A percentile compares a stretch with the other conserved stretches of the same genome.
phyloP scores from a whole-genome alignment of 805 yeast species.

The Suhomyces xylopsoci region DNA sequence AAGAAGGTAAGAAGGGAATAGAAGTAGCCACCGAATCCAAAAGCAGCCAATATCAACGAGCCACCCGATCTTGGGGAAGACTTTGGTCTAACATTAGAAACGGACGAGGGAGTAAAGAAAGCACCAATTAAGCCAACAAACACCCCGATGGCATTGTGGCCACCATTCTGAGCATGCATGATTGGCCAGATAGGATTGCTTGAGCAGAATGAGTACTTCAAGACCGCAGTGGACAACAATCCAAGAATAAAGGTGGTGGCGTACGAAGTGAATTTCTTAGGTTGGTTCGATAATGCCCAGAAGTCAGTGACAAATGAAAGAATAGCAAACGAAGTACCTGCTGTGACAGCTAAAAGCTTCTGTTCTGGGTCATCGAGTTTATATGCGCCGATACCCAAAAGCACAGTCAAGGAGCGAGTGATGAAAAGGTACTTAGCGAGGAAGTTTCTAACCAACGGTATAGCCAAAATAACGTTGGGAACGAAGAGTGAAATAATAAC shows the following conservation, averaged over 20 bases:
- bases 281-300: constrained; percentile 26
- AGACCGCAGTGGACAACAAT: constrained; percentile 64
- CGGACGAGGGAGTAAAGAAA: constrained; percentile 49
- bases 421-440: constrained; percentile 48
- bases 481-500: constrained; percentile 50
- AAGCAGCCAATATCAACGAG: constrained; percentile 48
- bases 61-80: constrained; percentile 32
- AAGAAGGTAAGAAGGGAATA: constrained; percentile 72
- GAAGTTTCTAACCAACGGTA: constrained; percentile 33
- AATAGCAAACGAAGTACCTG: constrained; percentile 63
- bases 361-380: constrained; percentile 63
- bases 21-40: constrained; percentile 75
- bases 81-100: constrained; percentile 12
- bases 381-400: constrained; percentile 76
- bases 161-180: constrained; percentile 82
- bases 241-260: constrained; percentile 67
- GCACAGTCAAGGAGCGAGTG: constrained; percentile 51
- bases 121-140: constrained; percentile 63
- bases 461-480: constrained; percentile 56
- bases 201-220: constrained; percentile 73
- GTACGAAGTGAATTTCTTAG: constrained; percentile 40
- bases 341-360: constrained; percentile 61
- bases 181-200: constrained; percentile 97
- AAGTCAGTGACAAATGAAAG: constrained; percentile 59
- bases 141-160: constrained; percentile 72